These are phyloP conservation scores for Euphorbia lathyris DNA, from an alignment of 345 rosid species.

Conservation along the genomic window DNA sequence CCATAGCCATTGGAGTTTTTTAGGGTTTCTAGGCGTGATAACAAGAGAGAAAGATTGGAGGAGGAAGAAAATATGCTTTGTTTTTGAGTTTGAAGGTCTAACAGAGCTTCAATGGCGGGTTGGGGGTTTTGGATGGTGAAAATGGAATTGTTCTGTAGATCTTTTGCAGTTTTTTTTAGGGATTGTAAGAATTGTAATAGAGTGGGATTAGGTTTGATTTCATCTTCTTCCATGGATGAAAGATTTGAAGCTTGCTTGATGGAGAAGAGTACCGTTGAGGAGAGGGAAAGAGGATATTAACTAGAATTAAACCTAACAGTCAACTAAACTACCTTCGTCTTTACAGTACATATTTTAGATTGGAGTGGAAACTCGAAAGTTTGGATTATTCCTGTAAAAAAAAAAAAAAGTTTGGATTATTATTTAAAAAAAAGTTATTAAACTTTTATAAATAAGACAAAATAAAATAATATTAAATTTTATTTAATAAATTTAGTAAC, in stretches of 20 bases:
- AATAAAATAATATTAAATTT: no score
- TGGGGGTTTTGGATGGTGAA: conserved; percentile 26
- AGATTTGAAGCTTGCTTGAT: conserved; percentile 10
- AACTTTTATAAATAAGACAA: no score
- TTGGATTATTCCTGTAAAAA: no score
- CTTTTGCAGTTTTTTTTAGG: conserved; percentile 35
- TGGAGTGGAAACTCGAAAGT: no score
- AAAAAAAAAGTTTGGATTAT: no score
- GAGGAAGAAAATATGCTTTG: conserved; percentile 18
- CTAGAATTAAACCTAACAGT: not conserved
- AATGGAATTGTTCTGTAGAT: conserved; percentile 37
- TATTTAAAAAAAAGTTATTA: no score
- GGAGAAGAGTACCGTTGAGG: not conserved
- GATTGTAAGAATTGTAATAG: conserved; percentile 21
- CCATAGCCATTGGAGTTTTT: conserved; percentile 26
- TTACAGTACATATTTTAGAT: no score
- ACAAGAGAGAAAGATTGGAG: conserved; percentile 29
- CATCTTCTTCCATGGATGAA: conserved; percentile 28
- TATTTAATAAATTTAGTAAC: no score
- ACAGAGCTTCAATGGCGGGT: conserved; percentile 23
- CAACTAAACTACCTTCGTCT: not conserved
- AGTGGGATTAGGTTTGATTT: conserved; percentile 6
- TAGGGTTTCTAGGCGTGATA: conserved; percentile 35
- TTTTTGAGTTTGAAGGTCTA: conserved; percentile 22
- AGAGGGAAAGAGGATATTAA: not conserved